Evolutionary conservation across 73 alveolate genomes (phyloP), one percentile per base, ranked within the genome.

Genomic region (Paramecium tetraurelia): DNA sequence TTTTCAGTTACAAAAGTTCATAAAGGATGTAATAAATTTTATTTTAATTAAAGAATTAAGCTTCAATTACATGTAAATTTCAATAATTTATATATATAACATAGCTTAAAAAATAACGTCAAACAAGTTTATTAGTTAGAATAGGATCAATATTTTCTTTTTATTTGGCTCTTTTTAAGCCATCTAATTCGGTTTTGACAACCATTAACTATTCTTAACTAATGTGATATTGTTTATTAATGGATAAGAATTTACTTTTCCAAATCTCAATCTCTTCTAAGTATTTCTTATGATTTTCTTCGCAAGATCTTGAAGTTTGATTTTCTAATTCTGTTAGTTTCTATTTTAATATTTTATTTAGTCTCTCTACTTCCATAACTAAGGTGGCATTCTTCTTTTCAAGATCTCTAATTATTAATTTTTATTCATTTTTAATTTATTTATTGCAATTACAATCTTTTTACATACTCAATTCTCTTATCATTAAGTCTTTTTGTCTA

Each of bases 161-260:
- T 27, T 63, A 33, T 63, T 63, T 63, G 2, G 35, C 10, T 27
- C 43, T 80, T 63, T 80, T 80, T 48, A 80, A 44, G 9, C 76
- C 57, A 22, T 80, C 90, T 80, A 80, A 35, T 22, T 80, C 90
- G 0, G 90, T 80, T 80, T 46, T 80, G 24, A 48, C 90, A 43
- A 80, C 90, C 90, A 80, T 80, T 80, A 80, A 46, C 29, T 80
- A 80, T 21, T 80, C 90, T 80, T 80, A 80, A 43, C 90, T 80
- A 21, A 24, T 22, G 12, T 80, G 90, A 7, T 80, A 80, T 46
- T 80, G 18, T 80, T 80, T 80, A 80, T 80, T 80, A 12, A 80
- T 22, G 0, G 46, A 43, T 44, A 80, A 31, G 46, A 80, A 80
- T 44, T 80, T 80, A 0, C 43, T 80, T 48, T 80, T 80, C 90